Conservation (phyloP, 108 stramenopile genomes). For the Cyclotella cryptica region DNA sequence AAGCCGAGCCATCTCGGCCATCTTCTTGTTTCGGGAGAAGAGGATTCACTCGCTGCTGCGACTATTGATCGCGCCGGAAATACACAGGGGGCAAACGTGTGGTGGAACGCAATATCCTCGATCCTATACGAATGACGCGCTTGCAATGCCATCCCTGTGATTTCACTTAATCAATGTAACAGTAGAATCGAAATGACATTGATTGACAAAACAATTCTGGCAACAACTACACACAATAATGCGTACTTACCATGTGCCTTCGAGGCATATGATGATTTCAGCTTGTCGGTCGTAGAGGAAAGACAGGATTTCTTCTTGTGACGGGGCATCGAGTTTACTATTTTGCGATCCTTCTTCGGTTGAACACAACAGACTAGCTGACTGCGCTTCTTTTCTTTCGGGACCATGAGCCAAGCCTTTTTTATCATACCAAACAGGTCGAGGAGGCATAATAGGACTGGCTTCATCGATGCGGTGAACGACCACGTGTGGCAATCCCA, state of each 20-base stretch:
- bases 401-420: conserved; percentile 51
- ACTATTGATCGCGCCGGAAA: conserved; percentile 36
- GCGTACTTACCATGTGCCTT: conserved; percentile 78
- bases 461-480: conserved; percentile 90
- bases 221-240: too few relatives aligned
- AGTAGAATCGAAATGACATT: too few relatives aligned
- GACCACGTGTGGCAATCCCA: conserved; percentile 94
- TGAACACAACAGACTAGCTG: conserved; percentile 2
- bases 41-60: neutral
- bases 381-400: neutral
- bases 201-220: too few relatives aligned
- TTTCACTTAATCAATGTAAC: conserved; percentile 26
- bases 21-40: neutral
- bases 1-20: conserved; percentile 24
- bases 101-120: conserved; percentile 88
- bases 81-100: conserved; percentile 89
- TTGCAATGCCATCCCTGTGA: conserved; percentile 89
- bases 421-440: conserved; percentile 77
- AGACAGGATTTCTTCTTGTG: conserved; percentile 60
- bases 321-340: conserved; percentile 31
- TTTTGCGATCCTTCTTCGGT: conserved; percentile 33
- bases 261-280: conserved; percentile 95
- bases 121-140: conserved; percentile 92
- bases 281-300: conserved; percentile 88
- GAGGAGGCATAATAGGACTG: conserved; percentile 84